Evolutionary conservation across 2,329 filamentous ascomycete species (phyloP), one percentile per base, ranked within the genome.

Genomic region (Aspergillus oerlinghausenensis): DNA sequence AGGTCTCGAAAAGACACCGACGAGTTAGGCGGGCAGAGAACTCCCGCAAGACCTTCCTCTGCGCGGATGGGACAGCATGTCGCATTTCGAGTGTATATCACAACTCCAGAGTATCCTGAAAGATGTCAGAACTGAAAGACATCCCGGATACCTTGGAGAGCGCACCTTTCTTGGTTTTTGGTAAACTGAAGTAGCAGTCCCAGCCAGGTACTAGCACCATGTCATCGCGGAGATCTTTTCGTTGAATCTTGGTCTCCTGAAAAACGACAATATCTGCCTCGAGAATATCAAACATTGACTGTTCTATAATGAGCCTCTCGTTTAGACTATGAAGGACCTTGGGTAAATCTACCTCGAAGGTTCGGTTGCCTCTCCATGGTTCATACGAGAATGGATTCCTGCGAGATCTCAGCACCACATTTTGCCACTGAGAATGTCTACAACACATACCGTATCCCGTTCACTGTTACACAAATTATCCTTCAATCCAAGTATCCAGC

Each of bases 161-260:
- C n/a, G 25, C 76, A 88, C 91, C 93, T 80, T 97, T 97, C 73
- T 97, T 97, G 69, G 95, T 83, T 70, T 88, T 91, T 0, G 94
- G 94, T 25, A 99, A 79, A 70, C 92, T 97, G 75, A 97, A 97
- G 75, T 88, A 96, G 62, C 92, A 92, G 71, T 99, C 94, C 93
- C 93, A 99, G 11, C 94, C 94, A 0, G 90, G 86, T 0, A 97
- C 86, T 35, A 97, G 79, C 9, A 97, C 92, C 91, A 97, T 97
- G 65, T 97, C 94, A 80, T 97, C 94, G 43, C 81, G 83, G 1
- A 99, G 79, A 65, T 97, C 92, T 70, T 96, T 96, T 56, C 88
- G 84, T 70, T 97, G 94, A 43, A 97, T 97, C 76, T 97, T 99
- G 47, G 91, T 87, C 75, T 97, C 94, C 73, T 99, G 94, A 79